These are phyloP conservation scores for Blakeslea trispora DNA, from an alignment of 371 early-diverging fungal species.

Conservation along the genomic window DNA sequence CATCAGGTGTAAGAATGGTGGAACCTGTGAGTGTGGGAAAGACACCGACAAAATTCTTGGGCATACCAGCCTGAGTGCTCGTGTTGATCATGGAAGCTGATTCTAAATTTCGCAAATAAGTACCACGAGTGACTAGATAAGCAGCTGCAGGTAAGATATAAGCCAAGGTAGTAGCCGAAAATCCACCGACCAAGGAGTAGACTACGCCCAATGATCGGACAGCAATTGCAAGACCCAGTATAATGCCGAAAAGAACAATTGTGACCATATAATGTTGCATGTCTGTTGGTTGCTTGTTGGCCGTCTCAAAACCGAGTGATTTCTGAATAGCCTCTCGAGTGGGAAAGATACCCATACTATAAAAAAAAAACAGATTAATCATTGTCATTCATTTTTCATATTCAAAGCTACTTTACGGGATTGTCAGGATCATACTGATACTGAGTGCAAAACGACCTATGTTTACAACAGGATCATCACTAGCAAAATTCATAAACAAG, in stretches of 20 bases:
- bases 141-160: constrained; percentile 56
- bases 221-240: constrained; percentile 40
- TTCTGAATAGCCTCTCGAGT: constrained; percentile 58
- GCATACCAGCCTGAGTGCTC: background rate
- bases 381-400: background rate
- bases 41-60: constrained; percentile 8
- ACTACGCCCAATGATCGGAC: constrained; percentile 52
- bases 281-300: constrained; percentile 39
- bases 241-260: constrained; percentile 35
- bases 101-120: constrained; percentile 1
- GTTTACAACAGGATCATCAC: constrained; percentile 54
- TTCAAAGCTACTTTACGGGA: constrained; percentile 46
- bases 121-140: constrained; percentile 44
- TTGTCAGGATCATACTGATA: constrained; percentile 57
- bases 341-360: constrained; percentile 51
- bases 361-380: constrained; percentile 1
- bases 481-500: constrained; percentile 58
- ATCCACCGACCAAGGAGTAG: constrained; percentile 57
- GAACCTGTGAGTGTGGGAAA: constrained; percentile 27
- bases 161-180: constrained; percentile 58
- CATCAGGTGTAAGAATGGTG: constrained; percentile 20
- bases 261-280: constrained; percentile 48
- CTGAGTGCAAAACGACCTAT: constrained; percentile 57
- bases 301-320: constrained; percentile 52
- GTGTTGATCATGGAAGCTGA: background rate